phyloP scores from a whole-genome alignment of 176 grass and related monocot species.

The Rhynchospora tenuis region DNA sequence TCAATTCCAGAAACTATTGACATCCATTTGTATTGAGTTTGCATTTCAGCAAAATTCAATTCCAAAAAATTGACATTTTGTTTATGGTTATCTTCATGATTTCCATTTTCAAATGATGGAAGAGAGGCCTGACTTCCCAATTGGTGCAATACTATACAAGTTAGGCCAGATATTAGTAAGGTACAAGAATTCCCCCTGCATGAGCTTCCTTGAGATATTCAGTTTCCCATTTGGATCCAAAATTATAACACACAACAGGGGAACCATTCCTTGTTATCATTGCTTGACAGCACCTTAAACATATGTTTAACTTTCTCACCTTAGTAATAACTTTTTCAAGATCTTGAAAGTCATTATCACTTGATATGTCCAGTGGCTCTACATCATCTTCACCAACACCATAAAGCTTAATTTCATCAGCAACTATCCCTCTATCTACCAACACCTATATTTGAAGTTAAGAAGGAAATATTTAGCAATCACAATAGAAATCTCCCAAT shows the following conservation, averaged over 20 bases:
- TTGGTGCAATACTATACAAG: neutral
- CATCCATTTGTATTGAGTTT: neutral
- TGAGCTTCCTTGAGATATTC: neutral
- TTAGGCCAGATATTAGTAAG: neutral
- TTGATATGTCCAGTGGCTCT: slow-evolving; percentile 31
- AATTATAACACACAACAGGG: neutral
- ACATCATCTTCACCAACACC: slow-evolving; percentile 53
- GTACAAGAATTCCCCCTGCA: neutral
- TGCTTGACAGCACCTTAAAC: neutral
- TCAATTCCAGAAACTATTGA: neutral
- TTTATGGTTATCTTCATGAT: neutral
- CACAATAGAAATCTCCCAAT: neutral
- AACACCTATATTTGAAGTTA: slow-evolving; percentile 53
- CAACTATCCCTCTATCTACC: slow-evolving; percentile 63
- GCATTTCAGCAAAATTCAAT: neutral
- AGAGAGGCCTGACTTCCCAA: neutral
- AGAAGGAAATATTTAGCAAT: slow-evolving; percentile 16
- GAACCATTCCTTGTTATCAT: neutral
- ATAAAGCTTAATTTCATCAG: slow-evolving; percentile 88
- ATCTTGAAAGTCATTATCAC: slow-evolving; percentile 64
- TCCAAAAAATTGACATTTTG: neutral
- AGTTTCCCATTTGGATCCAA: slow-evolving; percentile 10
- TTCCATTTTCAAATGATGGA: neutral
- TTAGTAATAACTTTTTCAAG: slow-evolving; percentile 79
- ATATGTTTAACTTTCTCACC: slow-evolving; percentile 42